These are phyloP conservation scores for Colletotrichum sp. DNA, from an alignment of 2,329 filamentous ascomycete genomes.

Conservation along the genomic window DNA sequence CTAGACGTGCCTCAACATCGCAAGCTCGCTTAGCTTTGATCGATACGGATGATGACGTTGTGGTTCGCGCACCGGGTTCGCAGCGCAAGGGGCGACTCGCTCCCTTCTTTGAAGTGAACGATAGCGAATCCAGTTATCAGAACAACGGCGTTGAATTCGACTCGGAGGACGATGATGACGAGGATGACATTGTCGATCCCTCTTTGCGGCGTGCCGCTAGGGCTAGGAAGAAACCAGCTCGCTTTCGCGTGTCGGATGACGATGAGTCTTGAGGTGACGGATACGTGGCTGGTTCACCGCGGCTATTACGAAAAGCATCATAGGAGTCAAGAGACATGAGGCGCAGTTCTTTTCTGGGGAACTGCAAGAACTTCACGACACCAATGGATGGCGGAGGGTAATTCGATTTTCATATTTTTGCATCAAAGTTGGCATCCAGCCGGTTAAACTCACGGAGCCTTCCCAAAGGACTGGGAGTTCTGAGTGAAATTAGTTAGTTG, in stretches of 20 bases:
- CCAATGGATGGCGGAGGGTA: neutral
- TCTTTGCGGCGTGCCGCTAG: conserved; percentile 3
- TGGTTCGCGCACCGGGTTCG: neutral
- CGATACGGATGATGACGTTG: neutral
- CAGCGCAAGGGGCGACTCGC: neutral
- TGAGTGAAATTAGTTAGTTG: neutral
- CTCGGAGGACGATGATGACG: conserved; percentile 11
- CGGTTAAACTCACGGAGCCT: neutral
- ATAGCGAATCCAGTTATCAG: conserved; percentile 14
- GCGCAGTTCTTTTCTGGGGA: neutral
- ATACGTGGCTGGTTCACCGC: neutral
- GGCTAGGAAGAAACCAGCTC: conserved; percentile 10
- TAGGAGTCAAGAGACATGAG: neutral
- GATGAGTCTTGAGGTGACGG: neutral
- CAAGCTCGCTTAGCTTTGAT: neutral
- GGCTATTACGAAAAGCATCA: neutral
- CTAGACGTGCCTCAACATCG: neutral
- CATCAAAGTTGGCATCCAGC: neutral
- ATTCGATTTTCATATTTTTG: neutral
- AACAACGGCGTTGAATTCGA: neutral
- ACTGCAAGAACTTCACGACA: neutral
- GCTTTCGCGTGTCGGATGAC: conserved; percentile 8
- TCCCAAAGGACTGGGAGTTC: neutral
- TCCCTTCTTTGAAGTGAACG: neutral
- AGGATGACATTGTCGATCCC: neutral